Base-by-base conservation (phyloP, 192 early-diverging fungal species). In the Coemansia sp. region DNA sequence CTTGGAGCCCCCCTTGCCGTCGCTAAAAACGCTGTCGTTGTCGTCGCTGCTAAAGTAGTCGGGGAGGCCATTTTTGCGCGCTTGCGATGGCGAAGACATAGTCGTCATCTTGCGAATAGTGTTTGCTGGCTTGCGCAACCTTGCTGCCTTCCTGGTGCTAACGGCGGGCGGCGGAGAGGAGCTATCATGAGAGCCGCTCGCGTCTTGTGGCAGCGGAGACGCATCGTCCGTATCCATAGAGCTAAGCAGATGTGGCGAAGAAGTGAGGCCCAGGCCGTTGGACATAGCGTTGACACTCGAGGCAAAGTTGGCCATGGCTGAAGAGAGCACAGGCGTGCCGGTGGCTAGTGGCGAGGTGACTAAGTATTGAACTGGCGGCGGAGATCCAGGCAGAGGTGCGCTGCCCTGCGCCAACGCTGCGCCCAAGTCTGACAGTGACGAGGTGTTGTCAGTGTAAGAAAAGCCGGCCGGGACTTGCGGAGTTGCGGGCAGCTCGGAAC, bases 31-130 rank as follows among this genome's bases (percentile, higher is more conserved):
- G 22, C 46, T 50, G 22, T 50, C 46, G 46, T 15, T 50, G 1
- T 50, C 46, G 46, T 50, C 46, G 46, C 46, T 27, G 46, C 46
- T 50, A 50, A 50, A 50, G 22, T 50, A 27, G 26, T 50, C 46
- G 15, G 7, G 4, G 24, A 15, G 17, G 12, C 48, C 22, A 21
- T 2, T 19, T 35, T 22, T 44, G 44, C 32, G 44, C 18, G 42
- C 19, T 34, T 22, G 44, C 35, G 22, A 17, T n/a, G 62, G 8
- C 1, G 43, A 18, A 17, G 40, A 26, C 21, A 14, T 8, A 10
- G 36, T n/a, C 15, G 36, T 18, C 19, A 40, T 35, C 60, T 53
- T 62, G 48, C 48, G 46, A 17, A 26, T n/a, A 9, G 60, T 15
- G 19, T 50, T 44, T 4, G 60, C 26, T 35, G 27, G 1, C 48